Evolutionary conservation across 2,329 filamentous ascomycete species (phyloP).

Genomic region (Aspergillus niger): DNA sequence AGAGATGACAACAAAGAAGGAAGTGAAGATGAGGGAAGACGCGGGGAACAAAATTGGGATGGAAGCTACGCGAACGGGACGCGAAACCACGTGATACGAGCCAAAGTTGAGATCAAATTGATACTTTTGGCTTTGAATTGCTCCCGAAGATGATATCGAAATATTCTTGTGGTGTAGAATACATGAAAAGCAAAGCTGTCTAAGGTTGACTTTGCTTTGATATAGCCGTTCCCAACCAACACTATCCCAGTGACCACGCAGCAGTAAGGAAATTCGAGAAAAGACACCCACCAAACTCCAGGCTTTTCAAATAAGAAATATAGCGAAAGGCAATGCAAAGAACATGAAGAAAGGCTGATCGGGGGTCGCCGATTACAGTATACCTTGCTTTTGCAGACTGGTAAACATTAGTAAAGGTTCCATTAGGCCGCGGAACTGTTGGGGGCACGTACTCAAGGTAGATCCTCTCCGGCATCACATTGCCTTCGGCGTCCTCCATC

Average conservation of each 20-base stretch:
- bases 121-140: background rate
- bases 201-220: conserved; percentile 9
- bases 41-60: background rate
- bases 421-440: background rate
- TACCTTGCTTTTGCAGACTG: conserved; percentile 80
- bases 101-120: background rate
- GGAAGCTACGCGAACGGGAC: background rate
- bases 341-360: background rate
- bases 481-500: conserved; percentile 97
- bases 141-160: background rate
- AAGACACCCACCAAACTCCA: conserved; percentile 34
- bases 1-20: background rate
- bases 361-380: conserved; percentile 57
- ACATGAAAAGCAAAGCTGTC: conserved; percentile 16
- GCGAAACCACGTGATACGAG: background rate
- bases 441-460: conserved; percentile 69
- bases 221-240: conserved; percentile 18
- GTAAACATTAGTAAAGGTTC: conserved; percentile 25
- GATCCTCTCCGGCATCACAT: conserved; percentile 99
- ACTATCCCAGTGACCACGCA: conserved; percentile 19
- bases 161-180: conserved; percentile 18
- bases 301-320: conserved; percentile 27
- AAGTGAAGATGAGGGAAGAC: background rate
- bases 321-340: conserved; percentile 14
- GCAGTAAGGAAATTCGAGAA: conserved; percentile 17